A percentile compares a stretch with the other conserved stretches of the same genome.
phyloP scores from a whole-genome alignment of 495 filamentous ascomycete species.

The Articulospora tetracladia region DNA sequence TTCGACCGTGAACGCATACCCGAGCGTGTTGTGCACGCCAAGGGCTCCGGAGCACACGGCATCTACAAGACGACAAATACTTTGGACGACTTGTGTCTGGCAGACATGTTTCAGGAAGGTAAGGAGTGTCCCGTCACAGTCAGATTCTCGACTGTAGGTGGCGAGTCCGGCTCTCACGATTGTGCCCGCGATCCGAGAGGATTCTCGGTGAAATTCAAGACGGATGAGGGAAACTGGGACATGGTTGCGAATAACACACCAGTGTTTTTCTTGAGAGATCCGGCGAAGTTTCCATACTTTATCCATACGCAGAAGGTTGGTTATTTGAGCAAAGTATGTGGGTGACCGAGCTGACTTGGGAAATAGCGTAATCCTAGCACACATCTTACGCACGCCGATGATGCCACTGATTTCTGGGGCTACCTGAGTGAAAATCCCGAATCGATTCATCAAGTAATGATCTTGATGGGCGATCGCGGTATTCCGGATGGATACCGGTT shows the following conservation, averaged over 20 bases:
- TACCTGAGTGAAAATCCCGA: conserved; percentile 46
- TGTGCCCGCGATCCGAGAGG: conserved; percentile 71
- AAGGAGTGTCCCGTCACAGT: conserved; percentile 49
- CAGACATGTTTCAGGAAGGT: conserved; percentile 49
- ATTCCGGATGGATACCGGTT: conserved; percentile 55
- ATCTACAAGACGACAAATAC: conserved; percentile 59
- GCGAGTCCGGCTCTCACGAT: conserved; percentile 66
- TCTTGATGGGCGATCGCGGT: conserved; percentile 59
- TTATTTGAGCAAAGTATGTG: not conserved
- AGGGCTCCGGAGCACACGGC: conserved; percentile 73
- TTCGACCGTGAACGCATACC: conserved; percentile 65
- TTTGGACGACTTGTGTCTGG: conserved; percentile 28
- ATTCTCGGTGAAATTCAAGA: conserved; percentile 69
- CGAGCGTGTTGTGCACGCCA: conserved; percentile 73
- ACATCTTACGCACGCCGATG: conserved; percentile 45
- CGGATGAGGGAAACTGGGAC: conserved; percentile 50
- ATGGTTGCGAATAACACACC: conserved; percentile 38
- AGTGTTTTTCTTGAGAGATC: conserved; percentile 52
- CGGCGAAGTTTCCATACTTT: conserved; percentile 50
- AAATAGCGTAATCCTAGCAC: conserved; percentile 42
- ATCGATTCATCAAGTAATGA: conserved; percentile 57
- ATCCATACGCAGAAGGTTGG: conserved; percentile 42
- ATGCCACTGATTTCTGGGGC: conserved; percentile 31
- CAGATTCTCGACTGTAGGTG: conserved; percentile 70
- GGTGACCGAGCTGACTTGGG: not conserved